Conservation (phyloP, 441 rosid species). For the Lepidium campestre region DNA sequence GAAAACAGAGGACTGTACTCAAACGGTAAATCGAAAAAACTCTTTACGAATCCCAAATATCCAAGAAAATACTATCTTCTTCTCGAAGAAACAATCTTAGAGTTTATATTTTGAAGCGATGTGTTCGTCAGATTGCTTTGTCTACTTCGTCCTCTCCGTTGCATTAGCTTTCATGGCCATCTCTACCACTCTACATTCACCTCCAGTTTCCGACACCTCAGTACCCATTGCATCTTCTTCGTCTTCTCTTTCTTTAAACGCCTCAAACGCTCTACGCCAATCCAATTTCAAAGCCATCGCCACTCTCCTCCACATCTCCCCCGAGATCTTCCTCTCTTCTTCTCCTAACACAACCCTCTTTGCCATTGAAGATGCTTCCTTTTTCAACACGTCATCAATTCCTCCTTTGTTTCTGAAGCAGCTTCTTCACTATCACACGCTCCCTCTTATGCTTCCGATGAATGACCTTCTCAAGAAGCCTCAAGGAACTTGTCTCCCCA, state of each 20-base stretch:
- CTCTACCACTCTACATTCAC: slow-evolving; percentile 47
- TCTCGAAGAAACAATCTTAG: slow-evolving; percentile 1
- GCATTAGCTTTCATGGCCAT: slow-evolving; percentile 66
- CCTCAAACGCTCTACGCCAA: slow-evolving; percentile 43
- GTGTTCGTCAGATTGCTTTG: slow-evolving; percentile 47
- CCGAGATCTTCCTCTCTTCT: slow-evolving; percentile 47
- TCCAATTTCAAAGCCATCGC: slow-evolving; percentile 64
- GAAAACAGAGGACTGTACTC: neutral
- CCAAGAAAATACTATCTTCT: slow-evolving; percentile 15
- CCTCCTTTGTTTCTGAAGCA: slow-evolving; percentile 49
- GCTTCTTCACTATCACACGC: slow-evolving; percentile 68
- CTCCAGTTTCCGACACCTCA: slow-evolving; percentile 1
- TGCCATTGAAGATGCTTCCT: slow-evolving; percentile 56
- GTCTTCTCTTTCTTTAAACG: slow-evolving; percentile 37
- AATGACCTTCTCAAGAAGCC: slow-evolving; percentile 40
- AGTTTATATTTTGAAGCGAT: slow-evolving; percentile 14
- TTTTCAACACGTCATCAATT: slow-evolving; percentile 40
- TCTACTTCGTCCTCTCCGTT: slow-evolving; percentile 54
- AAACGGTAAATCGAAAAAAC: neutral
- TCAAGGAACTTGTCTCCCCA: slow-evolving; percentile 51
- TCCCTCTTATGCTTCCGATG: slow-evolving; percentile 45
- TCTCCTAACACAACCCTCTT: slow-evolving; percentile 64
- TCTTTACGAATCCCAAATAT: neutral
- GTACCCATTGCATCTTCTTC: slow-evolving; percentile 12
- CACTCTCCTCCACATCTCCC: slow-evolving; percentile 51